phyloP scores from a whole-genome alignment of 129 eudicot genomes.

The Ambrosia artemisiifolia region DNA sequence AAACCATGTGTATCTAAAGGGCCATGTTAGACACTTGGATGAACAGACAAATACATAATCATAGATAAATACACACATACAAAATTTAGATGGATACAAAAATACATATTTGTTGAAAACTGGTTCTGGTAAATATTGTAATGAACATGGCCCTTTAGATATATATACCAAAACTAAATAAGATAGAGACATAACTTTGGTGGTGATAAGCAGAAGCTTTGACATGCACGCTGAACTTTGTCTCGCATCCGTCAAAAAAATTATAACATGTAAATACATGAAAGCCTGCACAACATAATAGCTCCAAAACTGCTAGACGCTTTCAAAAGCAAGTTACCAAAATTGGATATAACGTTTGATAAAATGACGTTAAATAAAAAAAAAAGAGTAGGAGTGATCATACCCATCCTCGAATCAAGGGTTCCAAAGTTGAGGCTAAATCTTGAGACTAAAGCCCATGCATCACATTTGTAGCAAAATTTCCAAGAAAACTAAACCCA shows the following conservation, averaged over 20 bases:
- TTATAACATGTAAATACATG: not conserved
- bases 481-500: constrained; percentile 25
- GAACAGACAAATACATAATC: no score
- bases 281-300: constrained; percentile 4
- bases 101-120: no score
- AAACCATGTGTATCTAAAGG: no score
- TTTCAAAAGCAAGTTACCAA: not conserved
- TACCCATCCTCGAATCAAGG: constrained; percentile 61
- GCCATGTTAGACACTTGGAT: no score
- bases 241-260: constrained; percentile 56
- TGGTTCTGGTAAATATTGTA: no score
- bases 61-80: no score
- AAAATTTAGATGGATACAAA: no score
- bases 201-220: constrained; percentile 30
- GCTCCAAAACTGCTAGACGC: not conserved
- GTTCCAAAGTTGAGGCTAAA: constrained; percentile 51
- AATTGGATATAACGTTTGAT: not conserved
- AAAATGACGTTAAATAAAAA: not conserved
- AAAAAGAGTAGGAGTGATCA: constrained; percentile 3
- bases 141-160: no score
- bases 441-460: constrained; percentile 44
- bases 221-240: constrained; percentile 49
- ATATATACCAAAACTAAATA: not conserved
- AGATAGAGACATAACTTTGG: not conserved
- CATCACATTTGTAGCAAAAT: constrained; percentile 36